These are phyloP conservation scores for Hymenoscyphus infarciens DNA, from an alignment of 2,329 filamentous ascomycete genomes.

Conservation along the genomic window DNA sequence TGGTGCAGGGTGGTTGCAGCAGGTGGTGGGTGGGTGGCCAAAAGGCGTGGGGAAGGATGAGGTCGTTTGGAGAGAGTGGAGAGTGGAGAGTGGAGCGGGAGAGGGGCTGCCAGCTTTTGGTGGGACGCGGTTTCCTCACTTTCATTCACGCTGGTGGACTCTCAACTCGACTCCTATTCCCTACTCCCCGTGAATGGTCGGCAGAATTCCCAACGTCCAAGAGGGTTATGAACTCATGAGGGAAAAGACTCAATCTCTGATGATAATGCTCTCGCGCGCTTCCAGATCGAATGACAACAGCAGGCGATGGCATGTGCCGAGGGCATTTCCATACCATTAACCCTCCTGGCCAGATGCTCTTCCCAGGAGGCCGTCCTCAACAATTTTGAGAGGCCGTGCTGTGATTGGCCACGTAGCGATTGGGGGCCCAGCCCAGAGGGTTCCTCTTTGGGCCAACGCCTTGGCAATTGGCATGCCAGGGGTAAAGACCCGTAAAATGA, in stretches of 20 bases:
- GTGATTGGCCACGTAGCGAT: background rate
- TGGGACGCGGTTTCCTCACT: background rate
- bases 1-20: too few relatives aligned
- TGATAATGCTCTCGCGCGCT: background rate
- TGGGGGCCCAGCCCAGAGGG: constrained; percentile 2
- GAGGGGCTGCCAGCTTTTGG: constrained; percentile 5
- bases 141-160: background rate
- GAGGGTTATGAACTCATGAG: too few relatives aligned
- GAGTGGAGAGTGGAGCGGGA: constrained; percentile 2
- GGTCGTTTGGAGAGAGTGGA: constrained; percentile 4
- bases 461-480: constrained; percentile 1
- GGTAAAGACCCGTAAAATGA: background rate
- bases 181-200: background rate
- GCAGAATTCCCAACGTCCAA: background rate
- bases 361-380: background rate
- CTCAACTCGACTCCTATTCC: too few relatives aligned
- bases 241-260: background rate
- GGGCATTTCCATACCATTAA: background rate
- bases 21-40: too few relatives aligned
- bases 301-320: background rate
- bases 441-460: background rate
- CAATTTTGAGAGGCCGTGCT: background rate
- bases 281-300: background rate
- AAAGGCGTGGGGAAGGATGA: constrained; percentile 16
- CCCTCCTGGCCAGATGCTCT: background rate